Conservation (phyloP, 345 rosid species). For the Corymbia maculata region DNA sequence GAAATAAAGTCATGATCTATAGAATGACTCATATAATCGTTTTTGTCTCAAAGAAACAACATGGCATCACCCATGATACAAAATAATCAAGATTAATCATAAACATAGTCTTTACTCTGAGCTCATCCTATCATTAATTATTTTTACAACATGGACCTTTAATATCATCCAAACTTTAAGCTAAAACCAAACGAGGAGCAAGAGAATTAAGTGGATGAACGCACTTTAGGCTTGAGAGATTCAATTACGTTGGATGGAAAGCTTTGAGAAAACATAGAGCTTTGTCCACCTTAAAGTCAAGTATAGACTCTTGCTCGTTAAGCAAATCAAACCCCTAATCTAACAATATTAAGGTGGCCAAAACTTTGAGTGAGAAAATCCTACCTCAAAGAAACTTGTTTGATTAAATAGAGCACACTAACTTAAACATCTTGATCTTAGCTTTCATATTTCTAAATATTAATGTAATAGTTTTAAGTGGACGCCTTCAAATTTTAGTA, state of each 20-base stretch:
- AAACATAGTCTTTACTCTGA: not conserved
- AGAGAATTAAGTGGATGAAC: not conserved
- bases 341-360: not conserved
- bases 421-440: not conserved
- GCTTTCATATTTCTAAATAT: not conserved
- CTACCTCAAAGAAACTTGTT: not conserved
- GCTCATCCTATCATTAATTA: not conserved
- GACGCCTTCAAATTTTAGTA: not conserved
- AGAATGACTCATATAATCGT: not conserved
- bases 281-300: not conserved
- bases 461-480: not conserved
- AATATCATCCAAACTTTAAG: not conserved
- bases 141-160: not conserved
- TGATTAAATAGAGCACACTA: not conserved
- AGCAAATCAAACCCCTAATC: not conserved
- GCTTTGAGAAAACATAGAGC: not conserved
- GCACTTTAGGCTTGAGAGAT: not conserved
- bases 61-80: not conserved
- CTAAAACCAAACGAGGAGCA: not conserved
- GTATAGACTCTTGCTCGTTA: not conserved
- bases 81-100: not conserved
- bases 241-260: not conserved
- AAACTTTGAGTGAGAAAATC: not conserved
- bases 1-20: not conserved
- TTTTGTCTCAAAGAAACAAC: not conserved